phyloP scores from a whole-genome alignment of 306 rosid genomes.

The Vachellia collinsii region DNA sequence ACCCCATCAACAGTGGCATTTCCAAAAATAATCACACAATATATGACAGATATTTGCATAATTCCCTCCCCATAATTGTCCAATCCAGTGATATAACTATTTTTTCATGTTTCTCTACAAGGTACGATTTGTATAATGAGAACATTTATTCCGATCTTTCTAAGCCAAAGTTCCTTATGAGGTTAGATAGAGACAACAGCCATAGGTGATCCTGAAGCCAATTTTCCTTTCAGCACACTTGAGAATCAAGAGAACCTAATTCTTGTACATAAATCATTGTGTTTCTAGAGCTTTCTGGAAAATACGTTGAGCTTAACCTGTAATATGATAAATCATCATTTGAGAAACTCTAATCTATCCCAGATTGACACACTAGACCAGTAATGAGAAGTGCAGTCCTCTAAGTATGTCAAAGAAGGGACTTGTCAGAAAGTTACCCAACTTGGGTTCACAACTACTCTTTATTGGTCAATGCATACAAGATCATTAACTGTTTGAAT shows the following conservation, averaged over 20 bases:
- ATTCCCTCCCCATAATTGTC: background rate
- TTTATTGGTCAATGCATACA: background rate
- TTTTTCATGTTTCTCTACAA: too few relatives aligned
- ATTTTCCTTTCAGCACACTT: slow-evolving; percentile 6
- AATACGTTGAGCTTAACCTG: slow-evolving; percentile 13
- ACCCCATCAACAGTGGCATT: background rate
- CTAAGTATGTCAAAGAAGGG: background rate
- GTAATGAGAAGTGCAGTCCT: background rate
- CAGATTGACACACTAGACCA: background rate
- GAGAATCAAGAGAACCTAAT: background rate
- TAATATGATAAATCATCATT: background rate
- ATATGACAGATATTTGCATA: background rate
- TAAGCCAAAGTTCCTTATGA: background rate
- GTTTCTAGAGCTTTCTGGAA: slow-evolving; percentile 5
- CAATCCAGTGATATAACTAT: too few relatives aligned
- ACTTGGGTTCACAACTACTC: background rate
- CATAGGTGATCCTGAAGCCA: slow-evolving; percentile 5
- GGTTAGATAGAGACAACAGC: background rate
- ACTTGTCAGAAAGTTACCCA: background rate
- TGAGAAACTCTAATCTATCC: background rate
- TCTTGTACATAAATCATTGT: slow-evolving; percentile 1
- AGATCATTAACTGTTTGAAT: background rate
- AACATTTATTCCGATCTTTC: slow-evolving; percentile 13
- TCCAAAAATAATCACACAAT: background rate
- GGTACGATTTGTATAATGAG: background rate